phyloP scores from a whole-genome alignment of 2,329 filamentous ascomycete species.

The Ophiostoma sp. region DNA sequence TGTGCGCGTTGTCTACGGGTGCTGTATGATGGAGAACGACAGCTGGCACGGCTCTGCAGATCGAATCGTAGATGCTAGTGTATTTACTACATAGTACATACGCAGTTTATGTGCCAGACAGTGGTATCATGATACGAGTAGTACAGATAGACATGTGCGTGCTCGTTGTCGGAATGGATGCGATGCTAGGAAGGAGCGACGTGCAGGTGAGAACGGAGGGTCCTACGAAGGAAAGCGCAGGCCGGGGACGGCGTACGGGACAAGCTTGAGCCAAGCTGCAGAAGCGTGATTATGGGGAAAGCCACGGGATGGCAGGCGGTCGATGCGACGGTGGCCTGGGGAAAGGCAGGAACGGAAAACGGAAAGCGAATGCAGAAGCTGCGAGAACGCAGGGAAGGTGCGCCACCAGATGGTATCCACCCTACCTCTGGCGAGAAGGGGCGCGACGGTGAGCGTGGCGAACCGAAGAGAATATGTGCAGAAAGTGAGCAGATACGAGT shows the following conservation, averaged over 20 bases:
- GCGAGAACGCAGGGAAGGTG: background rate
- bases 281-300: background rate
- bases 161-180: background rate
- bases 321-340: constrained; percentile 9
- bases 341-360: background rate
- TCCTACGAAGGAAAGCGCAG: background rate
- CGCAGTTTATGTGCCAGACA: too few relatives aligned
- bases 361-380: constrained; percentile 1
- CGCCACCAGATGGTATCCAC: background rate
- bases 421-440: background rate
- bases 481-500: too few relatives aligned
- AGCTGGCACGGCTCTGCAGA: constrained; percentile 2
- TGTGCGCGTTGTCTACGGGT: background rate
- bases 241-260: background rate
- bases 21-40: background rate
- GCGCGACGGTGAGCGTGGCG: too few relatives aligned
- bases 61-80: constrained; percentile 5
- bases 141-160: background rate
- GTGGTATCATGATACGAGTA: background rate
- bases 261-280: background rate
- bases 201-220: background rate
- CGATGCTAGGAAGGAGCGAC: background rate
- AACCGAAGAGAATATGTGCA: background rate
- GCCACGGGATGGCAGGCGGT: background rate
- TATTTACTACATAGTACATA: background rate